Conservation (phyloP, 1,139 yeast genomes). For the Blastobotrys malaysiensis region DNA sequence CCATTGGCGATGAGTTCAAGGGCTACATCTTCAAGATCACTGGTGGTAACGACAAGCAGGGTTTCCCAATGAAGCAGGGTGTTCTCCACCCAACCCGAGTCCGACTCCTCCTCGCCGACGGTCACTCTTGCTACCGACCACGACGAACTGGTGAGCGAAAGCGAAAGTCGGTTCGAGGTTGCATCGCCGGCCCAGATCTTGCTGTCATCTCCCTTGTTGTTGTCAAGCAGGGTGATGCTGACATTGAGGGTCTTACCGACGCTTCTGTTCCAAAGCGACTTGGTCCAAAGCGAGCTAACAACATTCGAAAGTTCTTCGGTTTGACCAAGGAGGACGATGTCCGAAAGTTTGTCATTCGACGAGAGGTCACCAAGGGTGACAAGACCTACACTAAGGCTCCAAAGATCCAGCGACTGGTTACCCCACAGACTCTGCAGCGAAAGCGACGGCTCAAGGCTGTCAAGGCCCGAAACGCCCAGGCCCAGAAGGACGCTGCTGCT, state of each 20-base stretch:
- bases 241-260: slow-evolving; percentile 95
- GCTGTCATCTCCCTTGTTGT: slow-evolving; percentile 90
- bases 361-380: slow-evolving; percentile 97
- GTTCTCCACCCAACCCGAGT: slow-evolving; percentile 99
- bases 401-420: slow-evolving; percentile 98
- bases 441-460: slow-evolving; percentile 94
- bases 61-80: slow-evolving; percentile 99
- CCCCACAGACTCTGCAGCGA: slow-evolving; percentile 99
- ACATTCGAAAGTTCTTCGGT: slow-evolving; percentile 99
- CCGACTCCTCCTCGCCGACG: slow-evolving; percentile 87
- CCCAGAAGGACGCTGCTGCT: slow-evolving; percentile 99
- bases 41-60: slow-evolving; percentile 99
- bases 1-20: slow-evolving; percentile 97
- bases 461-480: slow-evolving; percentile 96
- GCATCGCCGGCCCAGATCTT: slow-evolving; percentile 96
- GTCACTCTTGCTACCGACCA: slow-evolving; percentile 99
- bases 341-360: slow-evolving; percentile 93
- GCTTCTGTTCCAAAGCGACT: slow-evolving; percentile 94
- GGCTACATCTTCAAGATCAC: slow-evolving; percentile 98
- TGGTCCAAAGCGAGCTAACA: slow-evolving; percentile 99
- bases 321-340: slow-evolving; percentile 96
- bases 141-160: slow-evolving; percentile 99
- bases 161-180: slow-evolving; percentile 99
- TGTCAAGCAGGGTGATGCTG: slow-evolving; percentile 96
- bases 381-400: slow-evolving; percentile 99